Evolutionary conservation across 805 yeast genomes (phyloP).

Genomic region (Starmerella kuoi): DNA sequence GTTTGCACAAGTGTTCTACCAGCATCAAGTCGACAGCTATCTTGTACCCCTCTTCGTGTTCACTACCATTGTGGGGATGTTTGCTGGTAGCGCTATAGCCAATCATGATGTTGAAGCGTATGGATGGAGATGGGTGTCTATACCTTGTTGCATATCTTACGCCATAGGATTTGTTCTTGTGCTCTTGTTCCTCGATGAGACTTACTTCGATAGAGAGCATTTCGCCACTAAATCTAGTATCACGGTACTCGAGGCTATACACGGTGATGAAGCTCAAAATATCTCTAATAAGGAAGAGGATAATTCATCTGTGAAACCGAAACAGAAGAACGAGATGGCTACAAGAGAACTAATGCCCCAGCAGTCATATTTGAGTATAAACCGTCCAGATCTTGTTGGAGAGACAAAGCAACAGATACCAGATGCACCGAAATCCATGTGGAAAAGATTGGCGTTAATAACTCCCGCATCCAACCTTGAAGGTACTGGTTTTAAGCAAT

Average conservation of each 20-base stretch:
- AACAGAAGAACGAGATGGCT: neutral
- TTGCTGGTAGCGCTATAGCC: constrained; percentile 65
- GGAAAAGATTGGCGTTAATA: constrained; percentile 33
- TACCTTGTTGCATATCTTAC: constrained; percentile 49
- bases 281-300: too few relatives aligned
- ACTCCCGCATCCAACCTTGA: constrained; percentile 39
- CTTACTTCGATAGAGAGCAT: constrained; percentile 34
- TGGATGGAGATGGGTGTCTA: constrained; percentile 68
- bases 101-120: constrained; percentile 50
- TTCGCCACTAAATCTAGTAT: neutral
- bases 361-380: neutral
- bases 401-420: too few relatives aligned
- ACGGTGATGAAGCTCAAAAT: too few relatives aligned
- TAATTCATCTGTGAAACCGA: neutral
- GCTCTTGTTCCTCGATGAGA: constrained; percentile 55
- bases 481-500: constrained; percentile 56
- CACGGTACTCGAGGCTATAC: neutral
- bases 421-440: constrained; percentile 30
- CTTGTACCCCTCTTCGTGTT: constrained; percentile 62
- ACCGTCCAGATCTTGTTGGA: constrained; percentile 5
- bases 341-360: too few relatives aligned
- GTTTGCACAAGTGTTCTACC: constrained; percentile 57
- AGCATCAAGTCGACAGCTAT: constrained; percentile 64
- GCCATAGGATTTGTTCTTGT: constrained; percentile 44
- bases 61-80: constrained; percentile 64